Evolutionary conservation across 306 rosid genomes (phyloP), one percentile per base, ranked within the genome.

Genomic region (Fragaria ananassa): DNA sequence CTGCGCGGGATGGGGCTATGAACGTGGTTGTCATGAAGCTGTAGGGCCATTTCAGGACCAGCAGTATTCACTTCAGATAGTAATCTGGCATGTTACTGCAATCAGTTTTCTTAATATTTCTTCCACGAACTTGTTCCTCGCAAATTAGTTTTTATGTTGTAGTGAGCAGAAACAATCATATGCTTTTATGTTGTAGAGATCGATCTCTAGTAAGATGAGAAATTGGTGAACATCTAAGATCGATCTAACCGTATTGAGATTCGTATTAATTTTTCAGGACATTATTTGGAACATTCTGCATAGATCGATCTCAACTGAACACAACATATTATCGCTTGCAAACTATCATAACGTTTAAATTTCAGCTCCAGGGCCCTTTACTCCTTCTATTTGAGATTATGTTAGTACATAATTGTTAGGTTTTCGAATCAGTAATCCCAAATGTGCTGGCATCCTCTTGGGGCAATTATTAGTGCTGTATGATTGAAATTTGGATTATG

Each of bases 21-120:
- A 93, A 88, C 89, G 88, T 91, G 98, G 83, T 87, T 73, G 77
- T 86, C 89, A 89, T 93, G 89, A 89, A 88, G 81, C 57, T 78
- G 93, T 87, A 88, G 94, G 96, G 68, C 88, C 93, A 39, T 41
- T 29, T 70, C 54, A 34, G 47, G 13, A 57, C 13, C 63, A 51
- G 46, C 63, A 2, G 49, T 34, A 4, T 1, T 51, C 64, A 71
- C 58, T 70, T 70, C 74, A 27, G 45, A 34, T 17, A 18, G 60
- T 51, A 50, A 74, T 44, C 53, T n/a, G 74, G 35, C 74, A 72
- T 72, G 61, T 79, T 65, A 79, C 35, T 8, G 47, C 67, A 56
- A 79, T 72, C 73, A 19, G 34, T 44, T 15, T 71, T 46, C 13
- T 21, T 11, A n/a, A 25, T 50, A 57, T 25, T 15, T 73, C 67